Evolutionary conservation across 1,284 basidiomycete species (phyloP), one percentile per base, ranked within the genome.

Genomic region (Peniophora sp.): DNA sequence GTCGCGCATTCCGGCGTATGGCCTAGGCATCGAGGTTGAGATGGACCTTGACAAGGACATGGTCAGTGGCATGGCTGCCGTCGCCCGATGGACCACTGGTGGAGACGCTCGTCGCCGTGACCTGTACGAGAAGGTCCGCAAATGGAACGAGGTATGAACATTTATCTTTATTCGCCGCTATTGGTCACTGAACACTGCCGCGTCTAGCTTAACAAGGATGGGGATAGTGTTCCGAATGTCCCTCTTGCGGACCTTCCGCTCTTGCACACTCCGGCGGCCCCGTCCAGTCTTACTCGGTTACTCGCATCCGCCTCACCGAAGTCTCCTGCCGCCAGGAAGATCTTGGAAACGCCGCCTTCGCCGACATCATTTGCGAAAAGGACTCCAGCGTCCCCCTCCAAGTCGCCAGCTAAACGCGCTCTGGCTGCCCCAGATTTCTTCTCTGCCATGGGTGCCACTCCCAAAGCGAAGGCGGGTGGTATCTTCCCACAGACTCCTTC

Each of bases 11-110:
- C 81, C 86, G 27, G 89, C 78, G 0, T 91, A 90, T 63, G 88
- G 89, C 12, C 76, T 91, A 54, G 89, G 89, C 2, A 87, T 91
- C 50, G 86, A 91, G 65, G 86, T 90, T 25, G 86, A 90, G 60
- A 85, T 89, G 70, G 79, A 89, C 58, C 78, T 89, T 50, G 85
- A 89, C 65, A 86, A 85, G 65, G 81, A 77, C 55, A 83, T 86
- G 82, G 70, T 70, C 17, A 81, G 77, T 46, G 88, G 88, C 6
- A 90, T 91, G 81, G 86, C 86, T 48, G 85, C 88, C 27, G 85
- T 91, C 46, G 89, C 89, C 49, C 78, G 86, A 52, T 91, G 88
- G 88, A 89, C 89, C 2, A 78, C 83, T 39, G 78, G 73, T 45
- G 69, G 75, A 24, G 84, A 86, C 50, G 67, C 68, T 35, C 78